phyloP scores from a whole-genome alignment of 441 rosid species.

The Rhodomyrtus psidioides region DNA sequence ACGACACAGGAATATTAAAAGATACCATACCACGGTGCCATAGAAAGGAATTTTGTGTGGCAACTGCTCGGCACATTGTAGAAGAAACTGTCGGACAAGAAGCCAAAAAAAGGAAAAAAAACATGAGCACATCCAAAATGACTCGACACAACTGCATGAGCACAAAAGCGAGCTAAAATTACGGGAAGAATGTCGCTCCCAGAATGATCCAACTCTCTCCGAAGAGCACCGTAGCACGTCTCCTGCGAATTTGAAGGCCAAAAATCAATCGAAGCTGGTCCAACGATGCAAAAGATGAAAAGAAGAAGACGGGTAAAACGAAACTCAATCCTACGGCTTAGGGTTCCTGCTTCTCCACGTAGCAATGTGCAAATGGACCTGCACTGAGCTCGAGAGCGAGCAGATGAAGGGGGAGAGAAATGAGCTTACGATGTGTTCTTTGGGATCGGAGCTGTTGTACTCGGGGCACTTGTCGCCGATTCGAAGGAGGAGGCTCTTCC shows the following conservation, averaged over 20 bases:
- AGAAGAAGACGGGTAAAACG: not conserved
- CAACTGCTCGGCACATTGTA: conserved; percentile 81
- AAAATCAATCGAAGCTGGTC: not conserved
- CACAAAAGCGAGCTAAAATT: not conserved
- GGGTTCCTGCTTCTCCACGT: not conserved
- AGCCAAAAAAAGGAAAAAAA: not conserved
- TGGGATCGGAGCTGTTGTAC: conserved; percentile 65
- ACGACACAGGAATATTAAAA: not conserved
- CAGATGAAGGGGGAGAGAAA: conserved; percentile 4
- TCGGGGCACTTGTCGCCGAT: conserved; percentile 89
- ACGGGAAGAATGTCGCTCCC: conserved; percentile 51
- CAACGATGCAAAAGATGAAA: not conserved
- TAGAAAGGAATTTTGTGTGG: conserved; percentile 95
- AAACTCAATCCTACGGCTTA: not conserved
- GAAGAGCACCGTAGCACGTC: conserved; percentile 68
- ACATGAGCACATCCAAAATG: not conserved
- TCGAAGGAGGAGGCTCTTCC: conserved; percentile 86
- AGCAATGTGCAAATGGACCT: not conserved
- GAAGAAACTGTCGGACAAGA: conserved; percentile 52
- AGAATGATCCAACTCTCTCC: conserved; percentile 88
- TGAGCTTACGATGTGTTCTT: conserved; percentile 62
- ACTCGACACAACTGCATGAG: not conserved
- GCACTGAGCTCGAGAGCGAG: not conserved
- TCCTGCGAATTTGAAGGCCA: conserved; percentile 41
- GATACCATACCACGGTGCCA: conserved; percentile 70